Base-by-base conservation (phyloP, 2,329 filamentous ascomycete species). In the Lasiodiplodia sp. region DNA sequence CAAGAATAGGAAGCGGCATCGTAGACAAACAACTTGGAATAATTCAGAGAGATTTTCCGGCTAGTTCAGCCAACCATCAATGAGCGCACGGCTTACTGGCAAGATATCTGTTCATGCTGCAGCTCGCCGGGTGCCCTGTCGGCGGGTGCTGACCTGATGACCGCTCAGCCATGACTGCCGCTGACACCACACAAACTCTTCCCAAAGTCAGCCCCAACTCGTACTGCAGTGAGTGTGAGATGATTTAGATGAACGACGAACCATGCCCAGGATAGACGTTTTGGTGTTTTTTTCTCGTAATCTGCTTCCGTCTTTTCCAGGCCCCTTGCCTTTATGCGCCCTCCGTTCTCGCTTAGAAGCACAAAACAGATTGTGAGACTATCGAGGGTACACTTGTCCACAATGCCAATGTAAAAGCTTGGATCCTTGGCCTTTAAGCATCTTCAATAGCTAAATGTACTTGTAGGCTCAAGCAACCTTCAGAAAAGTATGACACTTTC, bases 401-500 rank as follows among this genome's bases (percentile, higher is more conserved):
- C 25, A 23, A 53, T 53, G 51, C 51, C 51, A 1, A 53, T 53
- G 51, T 53, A 53, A 5, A 25, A 10, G 14, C 21, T 21, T 25
- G 23, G 3, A 28, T 14, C 12, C 16, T 12, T 53, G 31, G 4
- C 14, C 12, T 31, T 53, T 31, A 7, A 3, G 23, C 3, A 14
- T 28, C 12, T 5, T 21, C 23, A 14, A 28, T 16, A 11, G 11
- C 21, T 28, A 25, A 25, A 53, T 28, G 21, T 10, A 6, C 8
- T 4, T 12, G 14, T 21, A 80, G 80, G 90, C 90, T 93, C 79
- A 87, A 91, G 76, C 89, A 93, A 74, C 91, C 91, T 52, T 93
- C 87, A 73, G 90, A 85, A 74, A 94, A 94, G 80, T 94, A 94
- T 85, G 89, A 87, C 80, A 82, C 83, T 65, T 93, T 93, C 78